Percentiles rank a stretch among this genome's conserved stretches.
Conservation (phyloP, 805 yeast genomes). For the Sporopachydermia lactativora region DNA sequence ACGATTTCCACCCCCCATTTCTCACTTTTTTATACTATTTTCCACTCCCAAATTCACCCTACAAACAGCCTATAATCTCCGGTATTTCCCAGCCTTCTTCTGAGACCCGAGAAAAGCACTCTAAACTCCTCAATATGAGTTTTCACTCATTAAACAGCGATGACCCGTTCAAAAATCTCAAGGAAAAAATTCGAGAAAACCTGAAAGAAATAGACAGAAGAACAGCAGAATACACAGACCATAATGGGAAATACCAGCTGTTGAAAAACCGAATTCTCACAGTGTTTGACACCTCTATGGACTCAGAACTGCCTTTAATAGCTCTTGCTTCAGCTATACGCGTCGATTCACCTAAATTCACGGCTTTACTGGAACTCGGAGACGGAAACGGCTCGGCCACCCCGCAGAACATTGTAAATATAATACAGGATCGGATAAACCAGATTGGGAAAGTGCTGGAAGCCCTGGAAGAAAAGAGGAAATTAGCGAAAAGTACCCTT, state of each 20-base stretch:
- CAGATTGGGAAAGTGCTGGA: neutral
- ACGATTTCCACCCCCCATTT: no score
- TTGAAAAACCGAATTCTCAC: neutral
- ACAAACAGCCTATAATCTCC: no score
- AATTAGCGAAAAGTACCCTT: neutral
- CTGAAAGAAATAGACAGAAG: neutral
- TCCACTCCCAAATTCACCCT: no score
- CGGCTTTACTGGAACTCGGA: neutral
- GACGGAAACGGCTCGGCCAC: neutral
- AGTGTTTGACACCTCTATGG: neutral
- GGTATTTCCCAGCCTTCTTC: no score
- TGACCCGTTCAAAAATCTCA: neutral
- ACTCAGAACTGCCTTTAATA: neutral
- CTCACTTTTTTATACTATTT: no score
- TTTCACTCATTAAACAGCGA: no score
- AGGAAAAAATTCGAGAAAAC: neutral
- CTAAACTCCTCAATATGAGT: no score
- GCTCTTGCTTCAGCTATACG: neutral
- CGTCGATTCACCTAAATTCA: neutral
- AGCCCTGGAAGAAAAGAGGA: neutral
- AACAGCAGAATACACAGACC: neutral
- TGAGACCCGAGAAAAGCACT: no score
- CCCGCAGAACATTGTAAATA: neutral
- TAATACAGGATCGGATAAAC: neutral
- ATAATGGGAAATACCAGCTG: neutral